Percentiles rank a stretch among this genome's conserved stretches.
phyloP scores from a whole-genome alignment of 2,329 filamentous ascomycete species.

The Cordyceps fumosorosea region DNA sequence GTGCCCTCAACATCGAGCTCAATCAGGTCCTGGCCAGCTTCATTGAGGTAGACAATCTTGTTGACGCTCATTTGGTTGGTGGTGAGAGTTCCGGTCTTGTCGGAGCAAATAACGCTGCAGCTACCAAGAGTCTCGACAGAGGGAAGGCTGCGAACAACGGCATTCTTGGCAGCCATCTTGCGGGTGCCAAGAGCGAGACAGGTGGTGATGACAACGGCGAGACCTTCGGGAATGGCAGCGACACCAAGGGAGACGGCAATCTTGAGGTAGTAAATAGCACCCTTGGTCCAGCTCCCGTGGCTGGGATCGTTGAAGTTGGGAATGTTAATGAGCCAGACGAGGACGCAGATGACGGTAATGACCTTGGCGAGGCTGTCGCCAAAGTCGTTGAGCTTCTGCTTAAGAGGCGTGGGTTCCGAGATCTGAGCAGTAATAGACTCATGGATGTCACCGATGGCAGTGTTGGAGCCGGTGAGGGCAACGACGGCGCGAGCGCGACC shows the following conservation, averaged over 20 bases:
- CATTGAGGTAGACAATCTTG: conserved; percentile 79
- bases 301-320: conserved; percentile 93
- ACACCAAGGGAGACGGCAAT: conserved; percentile 98
- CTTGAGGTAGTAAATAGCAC: conserved; percentile 98
- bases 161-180: conserved; percentile 98
- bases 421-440: conserved; percentile 98
- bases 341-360: conserved; percentile 91
- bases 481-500: conserved; percentile 89
- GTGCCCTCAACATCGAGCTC: conserved; percentile 89
- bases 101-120: conserved; percentile 98
- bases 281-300: conserved; percentile 90
- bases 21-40: conserved; percentile 66
- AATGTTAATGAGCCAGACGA: conserved; percentile 98
- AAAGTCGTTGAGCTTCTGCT: conserved; percentile 98
- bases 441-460: conserved; percentile 96
- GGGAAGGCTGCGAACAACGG: conserved; percentile 89
- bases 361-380: conserved; percentile 95
- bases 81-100: conserved; percentile 96
- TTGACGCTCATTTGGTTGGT: conserved; percentile 99
- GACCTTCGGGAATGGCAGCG: conserved; percentile 92
- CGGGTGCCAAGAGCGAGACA: conserved; percentile 92
- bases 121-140: conserved; percentile 97
- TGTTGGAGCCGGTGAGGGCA: conserved; percentile 79
- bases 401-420: conserved; percentile 91
- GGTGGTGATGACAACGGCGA: conserved; percentile 98